Evolutionary conservation across 1,139 yeast genomes (phyloP).

Genomic region (Pichia sp.): DNA sequence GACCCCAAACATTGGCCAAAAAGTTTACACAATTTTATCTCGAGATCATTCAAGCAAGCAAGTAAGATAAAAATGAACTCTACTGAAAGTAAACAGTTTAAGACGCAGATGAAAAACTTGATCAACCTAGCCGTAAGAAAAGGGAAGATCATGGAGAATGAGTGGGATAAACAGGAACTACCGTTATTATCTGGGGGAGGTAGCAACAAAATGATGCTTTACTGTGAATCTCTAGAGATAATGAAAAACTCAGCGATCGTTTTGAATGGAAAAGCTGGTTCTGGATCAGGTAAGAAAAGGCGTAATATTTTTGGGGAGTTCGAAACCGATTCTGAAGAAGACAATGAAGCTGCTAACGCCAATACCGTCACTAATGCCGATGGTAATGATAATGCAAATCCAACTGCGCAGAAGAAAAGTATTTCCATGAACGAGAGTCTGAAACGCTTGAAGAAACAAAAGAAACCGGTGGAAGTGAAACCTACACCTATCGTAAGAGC

Average conservation of each 20-base stretch:
- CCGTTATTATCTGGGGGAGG: slow-evolving; percentile 36
- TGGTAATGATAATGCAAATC: neutral
- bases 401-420: neutral
- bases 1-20: slow-evolving; percentile 40
- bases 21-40: slow-evolving; percentile 40
- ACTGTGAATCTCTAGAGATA: slow-evolving; percentile 15
- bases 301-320: slow-evolving; percentile 22
- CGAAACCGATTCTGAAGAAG: slow-evolving; percentile 11
- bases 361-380: neutral
- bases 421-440: slow-evolving; percentile 8
- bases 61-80: slow-evolving; percentile 25
- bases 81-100: slow-evolving; percentile 31
- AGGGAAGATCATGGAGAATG: slow-evolving; percentile 42
- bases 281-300: slow-evolving; percentile 10
- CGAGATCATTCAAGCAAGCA: slow-evolving; percentile 35
- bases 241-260: neutral
- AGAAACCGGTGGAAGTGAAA: neutral
- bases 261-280: neutral
- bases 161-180: slow-evolving; percentile 52
- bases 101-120: slow-evolving; percentile 39
- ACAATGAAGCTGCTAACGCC: neutral
- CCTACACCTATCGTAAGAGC: too few species aligned
- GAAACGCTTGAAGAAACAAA: slow-evolving; percentile 9
- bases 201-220: slow-evolving; percentile 14
- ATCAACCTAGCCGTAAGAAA: slow-evolving; percentile 44